Evolutionary conservation across 2,329 filamentous ascomycete genomes (phyloP).

Genomic region (Chrysosporium queenslandicum): DNA sequence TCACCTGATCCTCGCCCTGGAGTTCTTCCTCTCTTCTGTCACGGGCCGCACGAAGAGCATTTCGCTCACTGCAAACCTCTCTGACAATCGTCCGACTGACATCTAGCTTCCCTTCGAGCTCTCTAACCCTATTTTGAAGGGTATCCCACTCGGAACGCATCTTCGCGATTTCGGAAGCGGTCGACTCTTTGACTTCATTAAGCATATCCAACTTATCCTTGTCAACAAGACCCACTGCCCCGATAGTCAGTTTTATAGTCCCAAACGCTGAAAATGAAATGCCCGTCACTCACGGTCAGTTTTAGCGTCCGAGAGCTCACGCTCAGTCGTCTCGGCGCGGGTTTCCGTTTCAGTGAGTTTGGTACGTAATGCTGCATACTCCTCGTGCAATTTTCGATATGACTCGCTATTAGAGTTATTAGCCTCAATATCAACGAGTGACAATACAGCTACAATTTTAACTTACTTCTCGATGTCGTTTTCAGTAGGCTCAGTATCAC

Average conservation of each 20-base stretch:
- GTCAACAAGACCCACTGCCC: slow-evolving; percentile 27
- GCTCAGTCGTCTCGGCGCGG: slow-evolving; percentile 28
- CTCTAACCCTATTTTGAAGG: slow-evolving; percentile 27
- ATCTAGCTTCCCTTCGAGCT: slow-evolving; percentile 33
- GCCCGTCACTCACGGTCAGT: slow-evolving; percentile 32
- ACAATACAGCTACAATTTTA: background rate
- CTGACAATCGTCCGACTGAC: slow-evolving; percentile 31
- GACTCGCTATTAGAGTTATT: slow-evolving; percentile 14
- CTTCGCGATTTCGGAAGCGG: slow-evolving; percentile 27
- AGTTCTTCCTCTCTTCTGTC: slow-evolving; percentile 33
- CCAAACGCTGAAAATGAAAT: too few species aligned
- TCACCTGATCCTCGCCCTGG: slow-evolving; percentile 33
- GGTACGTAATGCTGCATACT: slow-evolving; percentile 29
- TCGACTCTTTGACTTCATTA: slow-evolving; percentile 29
- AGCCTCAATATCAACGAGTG: background rate
- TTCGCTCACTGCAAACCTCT: slow-evolving; percentile 32
- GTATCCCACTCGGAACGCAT: slow-evolving; percentile 29
- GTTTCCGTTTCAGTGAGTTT: slow-evolving; percentile 34
- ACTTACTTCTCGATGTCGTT: slow-evolving; percentile 7
- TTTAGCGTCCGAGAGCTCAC: slow-evolving; percentile 30
- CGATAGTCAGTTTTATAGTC: slow-evolving; percentile 22
- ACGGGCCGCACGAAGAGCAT: slow-evolving; percentile 32
- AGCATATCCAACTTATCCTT: slow-evolving; percentile 33
- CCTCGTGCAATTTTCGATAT: slow-evolving; percentile 32
- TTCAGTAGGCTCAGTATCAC: slow-evolving; percentile 22